phyloP scores from a whole-genome alignment of 1,284 basidiomycete genomes.

The Ceratobasidium sp. region DNA sequence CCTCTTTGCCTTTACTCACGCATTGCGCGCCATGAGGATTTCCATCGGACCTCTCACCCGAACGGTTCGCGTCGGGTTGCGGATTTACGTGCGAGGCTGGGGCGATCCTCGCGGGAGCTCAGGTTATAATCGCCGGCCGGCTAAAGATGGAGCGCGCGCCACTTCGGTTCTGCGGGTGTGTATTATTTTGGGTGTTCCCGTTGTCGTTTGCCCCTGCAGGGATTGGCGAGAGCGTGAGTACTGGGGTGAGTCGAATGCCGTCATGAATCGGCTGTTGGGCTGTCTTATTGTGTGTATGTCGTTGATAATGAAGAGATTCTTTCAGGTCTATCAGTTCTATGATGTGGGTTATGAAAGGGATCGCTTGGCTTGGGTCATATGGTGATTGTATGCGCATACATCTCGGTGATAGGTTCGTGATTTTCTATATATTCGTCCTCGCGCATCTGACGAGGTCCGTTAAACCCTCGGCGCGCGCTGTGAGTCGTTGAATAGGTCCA shows the following conservation, averaged over 20 bases:
- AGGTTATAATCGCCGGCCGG: constrained; percentile 2
- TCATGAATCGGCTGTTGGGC: not conserved
- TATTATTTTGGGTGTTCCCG: too few species aligned
- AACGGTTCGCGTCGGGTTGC: not conserved
- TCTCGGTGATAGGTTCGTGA: not conserved
- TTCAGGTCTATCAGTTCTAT: not conserved
- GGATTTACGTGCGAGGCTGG: not conserved
- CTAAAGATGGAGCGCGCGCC: not conserved
- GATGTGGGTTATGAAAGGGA: not conserved
- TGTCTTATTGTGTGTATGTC: not conserved
- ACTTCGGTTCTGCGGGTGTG: not conserved
- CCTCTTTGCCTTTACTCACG: constrained; percentile 4
- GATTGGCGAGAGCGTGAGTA: not conserved
- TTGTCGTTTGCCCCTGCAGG: too few species aligned
- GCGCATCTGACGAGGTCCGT: not conserved
- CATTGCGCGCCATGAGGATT: constrained; percentile 9
- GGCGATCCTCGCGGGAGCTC: too few species aligned
- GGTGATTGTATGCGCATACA: constrained; percentile 3
- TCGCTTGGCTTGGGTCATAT: not conserved
- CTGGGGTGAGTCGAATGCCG: constrained; percentile 11
- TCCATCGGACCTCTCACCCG: not conserved
- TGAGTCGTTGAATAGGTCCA: not conserved
- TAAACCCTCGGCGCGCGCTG: not conserved
- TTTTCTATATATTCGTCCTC: not conserved
- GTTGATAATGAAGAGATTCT: not conserved